Conservation (phyloP, 805 yeast species). For the Candida sphagnicola region DNA sequence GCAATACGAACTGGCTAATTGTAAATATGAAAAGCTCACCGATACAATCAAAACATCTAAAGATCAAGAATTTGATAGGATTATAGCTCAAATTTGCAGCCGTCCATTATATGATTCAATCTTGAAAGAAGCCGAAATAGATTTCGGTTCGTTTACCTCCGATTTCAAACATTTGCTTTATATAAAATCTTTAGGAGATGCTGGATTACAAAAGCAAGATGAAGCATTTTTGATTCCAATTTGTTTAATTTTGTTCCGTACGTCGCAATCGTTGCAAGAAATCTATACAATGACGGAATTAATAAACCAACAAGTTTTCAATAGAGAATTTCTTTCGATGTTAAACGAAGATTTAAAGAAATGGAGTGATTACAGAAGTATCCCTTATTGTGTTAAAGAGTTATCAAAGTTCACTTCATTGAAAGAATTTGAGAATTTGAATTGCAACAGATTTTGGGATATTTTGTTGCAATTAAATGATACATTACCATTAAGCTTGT, state of each 20-base stretch:
- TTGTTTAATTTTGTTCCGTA: conserved; percentile 26
- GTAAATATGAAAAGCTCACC: conserved; percentile 21
- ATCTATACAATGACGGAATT: conserved; percentile 30
- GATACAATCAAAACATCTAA: conserved; percentile 25
- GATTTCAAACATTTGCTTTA: conserved; percentile 30
- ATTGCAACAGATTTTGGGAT: conserved; percentile 27
- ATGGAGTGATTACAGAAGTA: conserved; percentile 23
- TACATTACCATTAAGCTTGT: conserved; percentile 38
- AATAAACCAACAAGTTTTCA: conserved; percentile 29
- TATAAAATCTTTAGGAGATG: conserved; percentile 34
- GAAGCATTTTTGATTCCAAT: conserved; percentile 37
- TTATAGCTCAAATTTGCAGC: conserved; percentile 18
- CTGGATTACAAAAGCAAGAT: conserved; percentile 36
- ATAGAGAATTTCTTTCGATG: conserved; percentile 19
- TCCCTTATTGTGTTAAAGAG: conserved; percentile 16
- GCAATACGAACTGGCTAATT: conserved; percentile 16
- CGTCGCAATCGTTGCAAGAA: conserved; percentile 17
- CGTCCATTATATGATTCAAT: conserved; percentile 29
- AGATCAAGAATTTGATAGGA: conserved; percentile 28
- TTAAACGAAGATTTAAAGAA: conserved; percentile 22
- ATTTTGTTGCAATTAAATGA: conserved; percentile 37
- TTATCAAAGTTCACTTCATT: conserved; percentile 16
- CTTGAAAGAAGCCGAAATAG: conserved; percentile 13
- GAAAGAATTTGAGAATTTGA: conserved; percentile 32
- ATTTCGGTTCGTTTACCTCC: conserved; percentile 13